Percentiles rank a stretch among this genome's conserved stretches.
Evolutionary conservation across 2,329 filamentous ascomycete genomes (phyloP).

Genomic region (Alternaria sp.): DNA sequence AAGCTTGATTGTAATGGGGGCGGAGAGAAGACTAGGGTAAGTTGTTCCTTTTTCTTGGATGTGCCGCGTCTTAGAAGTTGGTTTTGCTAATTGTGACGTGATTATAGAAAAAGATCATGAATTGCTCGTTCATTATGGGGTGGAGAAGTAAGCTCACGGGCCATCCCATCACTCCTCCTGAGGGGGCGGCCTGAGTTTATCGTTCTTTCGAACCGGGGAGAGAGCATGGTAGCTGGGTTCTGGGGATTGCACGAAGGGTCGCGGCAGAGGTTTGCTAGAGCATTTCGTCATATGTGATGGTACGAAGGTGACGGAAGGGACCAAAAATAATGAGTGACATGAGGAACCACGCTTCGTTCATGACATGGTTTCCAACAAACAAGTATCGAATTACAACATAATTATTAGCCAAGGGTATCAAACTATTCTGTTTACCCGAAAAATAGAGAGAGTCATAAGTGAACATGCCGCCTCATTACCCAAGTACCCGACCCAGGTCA

Average conservation of each 20-base stretch:
- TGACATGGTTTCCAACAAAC: neutral
- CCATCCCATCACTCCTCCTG: neutral
- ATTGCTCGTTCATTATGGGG: conserved; percentile 20
- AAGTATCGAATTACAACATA: neutral
- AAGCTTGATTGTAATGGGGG: neutral
- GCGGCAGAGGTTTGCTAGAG: neutral
- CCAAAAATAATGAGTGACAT: neutral
- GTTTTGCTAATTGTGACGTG: neutral
- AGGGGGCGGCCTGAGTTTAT: neutral
- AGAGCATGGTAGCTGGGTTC: neutral
- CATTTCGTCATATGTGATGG: neutral
- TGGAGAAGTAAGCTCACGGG: conserved; percentile 1
- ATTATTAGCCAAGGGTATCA: neutral
- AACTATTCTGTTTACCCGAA: neutral
- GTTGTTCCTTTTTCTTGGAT: neutral
- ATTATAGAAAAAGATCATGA: conserved; percentile 13
- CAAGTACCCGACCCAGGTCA: neutral
- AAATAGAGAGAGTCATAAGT: neutral
- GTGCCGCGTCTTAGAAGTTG: neutral
- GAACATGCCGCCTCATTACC: neutral
- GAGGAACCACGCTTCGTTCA: neutral
- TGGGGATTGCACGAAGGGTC: neutral
- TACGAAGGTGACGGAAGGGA: neutral
- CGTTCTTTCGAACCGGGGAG: neutral
- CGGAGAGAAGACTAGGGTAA: neutral